Percentiles rank a stretch among this genome's conserved stretches.
Conservation (phyloP, 2,329 filamentous ascomycete genomes). For the Sarocladiaceae sp. region DNA sequence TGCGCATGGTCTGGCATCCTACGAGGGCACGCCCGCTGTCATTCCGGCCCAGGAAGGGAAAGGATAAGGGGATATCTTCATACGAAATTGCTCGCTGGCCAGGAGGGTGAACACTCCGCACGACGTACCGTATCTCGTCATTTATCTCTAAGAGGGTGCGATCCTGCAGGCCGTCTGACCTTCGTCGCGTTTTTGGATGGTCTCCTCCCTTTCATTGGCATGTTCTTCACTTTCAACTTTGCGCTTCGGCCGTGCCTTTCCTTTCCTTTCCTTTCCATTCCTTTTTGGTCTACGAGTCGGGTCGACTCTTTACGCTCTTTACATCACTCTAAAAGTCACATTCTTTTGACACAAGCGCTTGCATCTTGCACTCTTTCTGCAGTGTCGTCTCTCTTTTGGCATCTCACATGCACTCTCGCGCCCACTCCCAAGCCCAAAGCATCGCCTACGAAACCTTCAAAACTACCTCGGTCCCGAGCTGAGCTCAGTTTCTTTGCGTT, state of each 20-base stretch:
- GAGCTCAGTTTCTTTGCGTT: neutral
- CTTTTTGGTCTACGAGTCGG: neutral
- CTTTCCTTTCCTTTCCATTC: neutral
- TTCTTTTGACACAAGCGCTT: neutral
- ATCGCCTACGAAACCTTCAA: constrained; percentile 2
- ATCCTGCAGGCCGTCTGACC: neutral
- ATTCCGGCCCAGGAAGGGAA: constrained; percentile 2
- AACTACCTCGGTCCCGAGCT: neutral
- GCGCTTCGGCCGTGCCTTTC: constrained; percentile 2
- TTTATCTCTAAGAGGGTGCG: neutral
- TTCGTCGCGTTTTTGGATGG: constrained; percentile 4
- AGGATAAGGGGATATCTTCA: neutral
- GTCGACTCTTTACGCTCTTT: constrained; percentile 2
- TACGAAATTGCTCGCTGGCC: neutral
- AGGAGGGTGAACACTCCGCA: too few relatives aligned
- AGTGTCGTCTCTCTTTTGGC: neutral
- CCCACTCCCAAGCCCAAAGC: neutral
- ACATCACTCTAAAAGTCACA: neutral
- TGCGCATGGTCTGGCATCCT: neutral
- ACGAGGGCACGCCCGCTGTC: neutral
- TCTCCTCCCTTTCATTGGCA: neutral
- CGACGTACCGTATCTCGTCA: too few relatives aligned
- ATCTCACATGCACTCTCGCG: neutral
- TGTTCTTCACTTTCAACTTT: neutral
- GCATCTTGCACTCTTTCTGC: neutral